Conservation (phyloP, 1,284 basidiomycete genomes). For the Lignosus rhinocerotis region DNA sequence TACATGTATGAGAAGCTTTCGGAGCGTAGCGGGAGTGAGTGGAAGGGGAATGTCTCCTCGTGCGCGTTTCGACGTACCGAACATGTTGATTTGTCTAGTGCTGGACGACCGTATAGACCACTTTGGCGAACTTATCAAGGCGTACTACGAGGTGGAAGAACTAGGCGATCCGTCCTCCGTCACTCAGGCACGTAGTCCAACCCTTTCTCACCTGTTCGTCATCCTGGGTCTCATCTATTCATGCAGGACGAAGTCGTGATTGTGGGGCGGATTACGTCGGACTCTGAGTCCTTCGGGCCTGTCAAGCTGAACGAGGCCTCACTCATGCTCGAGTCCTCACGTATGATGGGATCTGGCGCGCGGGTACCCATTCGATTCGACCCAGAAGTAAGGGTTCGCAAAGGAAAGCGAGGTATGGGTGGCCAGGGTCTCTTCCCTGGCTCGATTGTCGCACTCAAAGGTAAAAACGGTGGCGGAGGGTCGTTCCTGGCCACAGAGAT, state of each 20-base stretch:
- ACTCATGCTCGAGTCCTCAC: conserved; percentile 79
- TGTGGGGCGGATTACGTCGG: conserved; percentile 81
- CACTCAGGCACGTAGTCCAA: conserved; percentile 60
- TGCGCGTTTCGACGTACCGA: neutral
- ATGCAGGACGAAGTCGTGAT: conserved; percentile 70
- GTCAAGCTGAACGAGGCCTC: conserved; percentile 75
- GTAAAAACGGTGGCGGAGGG: conserved; percentile 88
- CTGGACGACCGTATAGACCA: conserved; percentile 88
- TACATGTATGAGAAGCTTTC: conserved; percentile 93
- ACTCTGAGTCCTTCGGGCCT: conserved; percentile 57
- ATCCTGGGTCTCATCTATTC: neutral
- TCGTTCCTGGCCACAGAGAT: conserved; percentile 87
- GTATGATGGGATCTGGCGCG: conserved; percentile 73
- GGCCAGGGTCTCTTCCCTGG: conserved; percentile 87
- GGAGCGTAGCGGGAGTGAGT: conserved; percentile 76
- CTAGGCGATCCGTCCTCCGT: conserved; percentile 76
- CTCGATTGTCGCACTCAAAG: conserved; percentile 84
- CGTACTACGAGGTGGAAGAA: conserved; percentile 69
- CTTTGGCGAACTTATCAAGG: conserved; percentile 69
- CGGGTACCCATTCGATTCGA: conserved; percentile 75
- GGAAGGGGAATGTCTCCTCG: neutral
- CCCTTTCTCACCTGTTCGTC: conserved; percentile 4
- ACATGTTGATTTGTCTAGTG: conserved; percentile 38
- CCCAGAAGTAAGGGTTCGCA: conserved; percentile 64
- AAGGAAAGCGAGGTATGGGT: conserved; percentile 62